Evolutionary conservation across 1,139 yeast genomes (phyloP).

Genomic region (Eremothecium gossypii): DNA sequence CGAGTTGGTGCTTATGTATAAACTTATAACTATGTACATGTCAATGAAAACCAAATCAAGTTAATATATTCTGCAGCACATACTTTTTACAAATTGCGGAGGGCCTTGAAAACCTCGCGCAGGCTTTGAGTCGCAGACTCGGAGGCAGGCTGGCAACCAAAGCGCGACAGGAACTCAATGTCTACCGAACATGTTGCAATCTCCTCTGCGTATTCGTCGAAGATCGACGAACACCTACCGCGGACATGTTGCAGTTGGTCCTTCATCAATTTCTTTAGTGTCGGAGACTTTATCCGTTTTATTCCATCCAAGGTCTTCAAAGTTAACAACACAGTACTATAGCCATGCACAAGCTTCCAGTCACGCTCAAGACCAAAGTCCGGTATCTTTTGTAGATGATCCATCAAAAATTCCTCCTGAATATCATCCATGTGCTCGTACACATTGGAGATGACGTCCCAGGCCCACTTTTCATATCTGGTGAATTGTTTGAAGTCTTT

Average conservation of each 20-base stretch:
- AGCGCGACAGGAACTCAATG: neutral
- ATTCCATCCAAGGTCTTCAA: slow-evolving; percentile 28
- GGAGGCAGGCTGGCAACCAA: neutral
- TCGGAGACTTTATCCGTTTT: slow-evolving; percentile 23
- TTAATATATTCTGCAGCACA: neutral
- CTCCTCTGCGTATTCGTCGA: slow-evolving; percentile 7
- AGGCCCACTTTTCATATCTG: slow-evolving; percentile 17
- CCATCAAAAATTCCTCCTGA: slow-evolving; percentile 3
- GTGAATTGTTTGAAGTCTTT: slow-evolving; percentile 7
- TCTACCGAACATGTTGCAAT: neutral
- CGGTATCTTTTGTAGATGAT: slow-evolving; percentile 6
- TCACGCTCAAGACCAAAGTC: slow-evolving; percentile 4
- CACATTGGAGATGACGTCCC: slow-evolving; percentile 14
- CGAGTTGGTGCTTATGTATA: slow-evolving; percentile 2
- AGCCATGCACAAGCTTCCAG: slow-evolving; percentile 21
- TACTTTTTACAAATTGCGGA: slow-evolving; percentile 2
- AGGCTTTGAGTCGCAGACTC: neutral
- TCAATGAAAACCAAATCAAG: neutral
- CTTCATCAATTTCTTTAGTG: slow-evolving; percentile 15
- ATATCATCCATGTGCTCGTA: slow-evolving; percentile 14
- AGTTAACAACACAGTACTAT: slow-evolving; percentile 22
- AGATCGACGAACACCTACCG: slow-evolving; percentile 17
- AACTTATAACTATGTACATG: slow-evolving; percentile 3
- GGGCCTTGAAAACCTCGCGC: neutral
- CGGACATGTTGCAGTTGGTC: slow-evolving; percentile 14